Conservation (phyloP, 768 basidiomycete genomes). For the Serendipita sp. region DNA sequence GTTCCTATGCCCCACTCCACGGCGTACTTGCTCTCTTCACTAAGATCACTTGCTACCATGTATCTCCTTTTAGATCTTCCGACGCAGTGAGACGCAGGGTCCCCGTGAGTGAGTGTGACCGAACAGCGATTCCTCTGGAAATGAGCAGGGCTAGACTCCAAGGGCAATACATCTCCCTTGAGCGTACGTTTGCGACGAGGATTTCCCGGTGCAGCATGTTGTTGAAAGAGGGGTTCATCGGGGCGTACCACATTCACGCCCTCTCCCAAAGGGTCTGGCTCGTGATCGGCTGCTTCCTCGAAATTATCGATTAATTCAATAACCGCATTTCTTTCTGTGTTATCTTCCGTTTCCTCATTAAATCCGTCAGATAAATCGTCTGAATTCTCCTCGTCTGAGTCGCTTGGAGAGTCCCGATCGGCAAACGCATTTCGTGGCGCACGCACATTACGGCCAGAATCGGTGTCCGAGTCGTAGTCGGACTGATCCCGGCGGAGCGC, state of each 20-base stretch:
- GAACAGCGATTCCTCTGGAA: constrained; percentile 90
- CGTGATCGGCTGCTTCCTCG: constrained; percentile 26
- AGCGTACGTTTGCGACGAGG: constrained; percentile 12
- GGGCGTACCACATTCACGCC: constrained; percentile 81
- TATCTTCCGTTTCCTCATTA: constrained; percentile 6
- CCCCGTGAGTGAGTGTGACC: constrained; percentile 74
- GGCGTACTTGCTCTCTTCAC: constrained; percentile 86
- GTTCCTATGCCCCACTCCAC: constrained; percentile 98
- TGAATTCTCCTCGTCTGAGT: constrained; percentile 2
- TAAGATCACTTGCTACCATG: constrained; percentile 85
- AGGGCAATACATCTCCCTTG: constrained; percentile 42
- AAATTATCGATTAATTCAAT: constrained; percentile 13
- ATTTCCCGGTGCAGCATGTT: constrained; percentile 12
- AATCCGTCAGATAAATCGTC: constrained; percentile 4
- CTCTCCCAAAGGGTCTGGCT: constrained; percentile 74
- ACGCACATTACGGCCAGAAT: constrained; percentile 17
- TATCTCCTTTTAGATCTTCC: constrained; percentile 51
- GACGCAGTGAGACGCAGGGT: constrained; percentile 38
- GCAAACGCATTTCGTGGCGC: neutral
- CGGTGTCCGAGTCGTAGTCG: constrained; percentile 40
- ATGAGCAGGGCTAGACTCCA: constrained; percentile 56
- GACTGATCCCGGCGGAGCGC: constrained; percentile 45
- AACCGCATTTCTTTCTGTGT: constrained; percentile 13
- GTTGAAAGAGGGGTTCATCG: constrained; percentile 7
- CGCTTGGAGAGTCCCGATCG: neutral